phyloP scores from a whole-genome alignment of 306 rosid genomes.

The Trifolium subterraneum region DNA sequence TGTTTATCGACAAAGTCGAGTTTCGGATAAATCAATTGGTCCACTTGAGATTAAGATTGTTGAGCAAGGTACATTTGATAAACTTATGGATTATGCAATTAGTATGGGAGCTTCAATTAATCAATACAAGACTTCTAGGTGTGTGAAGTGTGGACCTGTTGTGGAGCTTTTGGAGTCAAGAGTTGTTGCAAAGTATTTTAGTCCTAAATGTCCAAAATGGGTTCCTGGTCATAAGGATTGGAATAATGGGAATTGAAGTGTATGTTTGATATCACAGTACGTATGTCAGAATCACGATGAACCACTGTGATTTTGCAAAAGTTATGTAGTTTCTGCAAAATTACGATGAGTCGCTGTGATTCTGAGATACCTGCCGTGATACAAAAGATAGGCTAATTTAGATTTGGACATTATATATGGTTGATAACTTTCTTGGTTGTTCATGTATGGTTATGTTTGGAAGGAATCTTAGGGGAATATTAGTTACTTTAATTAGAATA shows the following conservation, averaged over 20 bases:
- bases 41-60: conserved; percentile 82
- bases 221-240: conserved; percentile 79
- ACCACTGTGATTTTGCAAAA: no score
- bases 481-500: conserved; percentile 44
- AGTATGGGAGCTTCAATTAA: conserved; percentile 87
- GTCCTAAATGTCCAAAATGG: conserved; percentile 93
- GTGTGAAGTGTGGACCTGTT: conserved; percentile 83
- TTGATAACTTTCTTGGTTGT: conserved; percentile 27
- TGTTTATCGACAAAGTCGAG: conserved; percentile 88
- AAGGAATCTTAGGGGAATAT: conserved; percentile 41
- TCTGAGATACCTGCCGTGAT: no score
- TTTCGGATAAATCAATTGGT: conserved; percentile 85
- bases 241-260: conserved; percentile 52
- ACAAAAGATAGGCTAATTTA: no score
- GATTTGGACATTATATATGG: not conserved
- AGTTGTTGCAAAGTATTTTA: conserved; percentile 62
- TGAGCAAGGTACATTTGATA: conserved; percentile 80
- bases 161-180: conserved; percentile 76
- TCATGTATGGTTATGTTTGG: conserved; percentile 34
- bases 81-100: conserved; percentile 92
- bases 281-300: no score
- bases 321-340: no score
- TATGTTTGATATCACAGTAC: not conserved
- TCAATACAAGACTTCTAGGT: conserved; percentile 92
- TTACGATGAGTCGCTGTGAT: no score